A percentile compares a stretch with the other conserved stretches of the same genome.
These are phyloP conservation scores for Neotropicomus parvogracilis DNA, from an alignment of 1,284 basidiomycete genomes.

Conservation along the genomic window DNA sequence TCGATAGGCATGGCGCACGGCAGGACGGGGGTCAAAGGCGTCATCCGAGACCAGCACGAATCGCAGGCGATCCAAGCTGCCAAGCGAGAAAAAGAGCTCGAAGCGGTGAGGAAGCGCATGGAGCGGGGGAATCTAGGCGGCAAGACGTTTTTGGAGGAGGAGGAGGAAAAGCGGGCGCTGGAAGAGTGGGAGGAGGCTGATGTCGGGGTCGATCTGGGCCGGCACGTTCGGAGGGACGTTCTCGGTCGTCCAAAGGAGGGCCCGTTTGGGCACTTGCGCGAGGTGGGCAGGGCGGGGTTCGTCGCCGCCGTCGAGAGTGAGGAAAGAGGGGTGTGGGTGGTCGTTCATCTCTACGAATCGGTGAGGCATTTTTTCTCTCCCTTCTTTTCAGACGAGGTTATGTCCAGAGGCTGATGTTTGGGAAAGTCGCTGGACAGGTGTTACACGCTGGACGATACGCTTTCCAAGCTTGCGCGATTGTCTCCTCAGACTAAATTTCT, in stretches of 20 bases:
- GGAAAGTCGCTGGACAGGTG: conserved; percentile 70
- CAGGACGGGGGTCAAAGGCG: conserved; percentile 79
- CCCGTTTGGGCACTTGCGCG: conserved; percentile 75
- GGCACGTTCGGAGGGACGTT: conserved; percentile 34
- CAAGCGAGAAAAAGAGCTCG: conserved; percentile 47
- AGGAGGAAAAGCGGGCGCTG: conserved; percentile 48
- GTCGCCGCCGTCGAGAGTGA: conserved; percentile 75
- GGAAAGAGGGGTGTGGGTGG: conserved; percentile 66
- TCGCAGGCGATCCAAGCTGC: conserved; percentile 52
- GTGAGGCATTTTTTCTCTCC: conserved; percentile 51
- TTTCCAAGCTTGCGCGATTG: conserved; percentile 64
- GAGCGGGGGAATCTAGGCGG: conserved; percentile 60
- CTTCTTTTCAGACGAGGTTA: background rate
- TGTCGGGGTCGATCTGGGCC: conserved; percentile 5
- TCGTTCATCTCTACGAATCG: conserved; percentile 80
- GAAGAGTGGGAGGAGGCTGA: conserved; percentile 28
- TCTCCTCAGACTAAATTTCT: conserved; percentile 78
- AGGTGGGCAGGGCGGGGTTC: conserved; percentile 74
- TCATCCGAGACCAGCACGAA: conserved; percentile 73
- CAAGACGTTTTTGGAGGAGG: conserved; percentile 70
- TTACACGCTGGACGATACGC: conserved; percentile 62
- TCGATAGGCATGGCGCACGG: conserved; percentile 82
- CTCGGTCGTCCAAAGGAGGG: conserved; percentile 50
- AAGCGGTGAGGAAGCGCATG: conserved; percentile 51
- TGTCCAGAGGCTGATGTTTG: conserved; percentile 4